Base-by-base conservation (phyloP, 352 stramenopile genomes). In the Pythium sp. region DNA sequence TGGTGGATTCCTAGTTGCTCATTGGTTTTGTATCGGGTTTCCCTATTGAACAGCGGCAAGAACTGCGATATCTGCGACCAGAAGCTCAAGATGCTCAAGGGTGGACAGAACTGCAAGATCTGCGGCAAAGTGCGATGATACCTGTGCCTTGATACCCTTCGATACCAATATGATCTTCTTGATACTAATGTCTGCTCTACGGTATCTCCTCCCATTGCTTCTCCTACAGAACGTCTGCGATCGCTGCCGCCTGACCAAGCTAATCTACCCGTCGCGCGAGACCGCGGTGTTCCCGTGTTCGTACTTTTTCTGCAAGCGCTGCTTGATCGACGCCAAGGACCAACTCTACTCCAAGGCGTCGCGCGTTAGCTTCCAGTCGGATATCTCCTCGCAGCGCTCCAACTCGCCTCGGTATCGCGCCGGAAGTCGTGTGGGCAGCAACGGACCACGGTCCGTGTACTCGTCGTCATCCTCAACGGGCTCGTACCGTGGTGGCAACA, bases 21-120 rank as follows among this genome's bases (percentile, higher is more conserved):
- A n/a, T 36, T 20, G 15, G 9, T 43, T 28, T 24, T 67, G 8
- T 67, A 3, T 69, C 30, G 41, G 5, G 5, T 18, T 22, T 8
- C 22, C 22, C 43, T 24, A 22, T 2, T 14, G 43, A 24, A 24
- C 54, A 79, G 68, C 26, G 78, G 71, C 62, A 87, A 87, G 60
- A 74, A 71, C 26, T 89, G 82, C 43, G 80, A 89, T 61, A 84
- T 87, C 64, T 90, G 80, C 55, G 75, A 89, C 65, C 77, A 77
- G 46, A 87, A 85, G 68, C 72, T 90, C 36, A 86, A 80, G 62
- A 62, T 74, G 57, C 57, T 80, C 22, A 87, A 87, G 54, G 70
- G 65, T 12, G 75, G 75, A 28, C 76, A 89, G 63, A 80, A 79
- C 65, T 90, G 82, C 73, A 89, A 89, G 69, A 83, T 81, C 60